Conservation (phyloP, 192 early-diverging fungal genomes). For the Phycomyces blakesleeanus region DNA sequence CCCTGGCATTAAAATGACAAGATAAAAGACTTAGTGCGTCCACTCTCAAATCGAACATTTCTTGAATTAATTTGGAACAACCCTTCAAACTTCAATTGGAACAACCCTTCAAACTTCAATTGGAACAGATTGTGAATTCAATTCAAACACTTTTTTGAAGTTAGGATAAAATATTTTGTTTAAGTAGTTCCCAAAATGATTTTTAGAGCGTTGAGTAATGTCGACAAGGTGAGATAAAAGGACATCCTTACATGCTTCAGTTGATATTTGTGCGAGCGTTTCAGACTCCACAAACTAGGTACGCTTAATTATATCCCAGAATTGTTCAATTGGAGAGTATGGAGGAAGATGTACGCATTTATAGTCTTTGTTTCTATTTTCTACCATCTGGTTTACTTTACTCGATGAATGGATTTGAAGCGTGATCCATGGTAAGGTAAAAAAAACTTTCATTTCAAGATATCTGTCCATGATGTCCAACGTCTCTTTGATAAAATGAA, state of each 20-base stretch:
- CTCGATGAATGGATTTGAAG: constrained; percentile 13
- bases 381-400: constrained; percentile 9
- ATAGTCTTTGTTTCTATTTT: constrained; percentile 17
- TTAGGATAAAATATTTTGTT: constrained; percentile 3
- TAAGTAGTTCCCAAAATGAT: background rate
- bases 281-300: background rate
- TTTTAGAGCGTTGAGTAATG: background rate
- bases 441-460: constrained; percentile 10
- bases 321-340: background rate
- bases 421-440: constrained; percentile 11
- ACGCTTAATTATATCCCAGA: background rate
- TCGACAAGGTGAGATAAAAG: background rate
- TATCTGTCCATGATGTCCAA: constrained; percentile 12
- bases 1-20: too few relatives aligned
- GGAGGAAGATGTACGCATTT: constrained; percentile 7
- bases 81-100: background rate
- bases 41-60: constrained; percentile 13
- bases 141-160: constrained; percentile 3
- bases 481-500: constrained; percentile 2
- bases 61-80: background rate
- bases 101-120: constrained; percentile 9
- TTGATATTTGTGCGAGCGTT: background rate
- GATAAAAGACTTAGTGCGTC: constrained; percentile 9
- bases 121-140: constrained; percentile 1
- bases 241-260: background rate